These are phyloP conservation scores for Dictyostelium capitatum DNA, from an alignment of 78 protist genomes.

Conservation along the genomic window DNA sequence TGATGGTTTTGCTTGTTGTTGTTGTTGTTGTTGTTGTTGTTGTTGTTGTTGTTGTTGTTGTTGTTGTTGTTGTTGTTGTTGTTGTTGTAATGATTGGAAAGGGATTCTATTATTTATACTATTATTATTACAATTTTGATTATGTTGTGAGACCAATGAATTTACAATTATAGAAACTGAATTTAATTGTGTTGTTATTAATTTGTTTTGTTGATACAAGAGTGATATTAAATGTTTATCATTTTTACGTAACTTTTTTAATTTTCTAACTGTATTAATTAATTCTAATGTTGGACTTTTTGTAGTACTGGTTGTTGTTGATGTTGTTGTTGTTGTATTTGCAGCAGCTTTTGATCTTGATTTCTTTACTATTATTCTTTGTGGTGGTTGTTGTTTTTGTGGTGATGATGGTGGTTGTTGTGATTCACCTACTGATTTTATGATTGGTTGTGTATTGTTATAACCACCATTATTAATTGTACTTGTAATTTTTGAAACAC, in stretches of 20 bases:
- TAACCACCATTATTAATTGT: neutral
- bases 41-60: neutral
- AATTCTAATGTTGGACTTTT: neutral
- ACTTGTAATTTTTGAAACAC: conserved; percentile 48
- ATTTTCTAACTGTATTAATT: conserved; percentile 19
- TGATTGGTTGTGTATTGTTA: too few relatives aligned
- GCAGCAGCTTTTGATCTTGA: too few relatives aligned
- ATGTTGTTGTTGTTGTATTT: neutral
- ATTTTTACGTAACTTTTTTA: conserved; percentile 32
- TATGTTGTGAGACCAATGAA: conserved; percentile 3
- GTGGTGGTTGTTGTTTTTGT: neutral
- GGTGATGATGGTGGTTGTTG: too few relatives aligned
- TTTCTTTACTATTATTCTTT: neutral
- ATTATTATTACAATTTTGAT: too few relatives aligned
- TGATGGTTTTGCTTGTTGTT: neutral
- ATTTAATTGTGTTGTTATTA: conserved; percentile 46
- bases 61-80: neutral
- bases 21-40: neutral
- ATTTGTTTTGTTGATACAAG: conserved; percentile 50
- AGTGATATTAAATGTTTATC: conserved; percentile 45
- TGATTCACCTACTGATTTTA: too few relatives aligned
- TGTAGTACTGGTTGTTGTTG: neutral
- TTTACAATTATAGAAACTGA: conserved; percentile 5
- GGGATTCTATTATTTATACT: too few relatives aligned
- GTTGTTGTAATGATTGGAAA: neutral